Base-by-base conservation (phyloP, 169 alveolate genomes). In the Eimeria sp. region DNA sequence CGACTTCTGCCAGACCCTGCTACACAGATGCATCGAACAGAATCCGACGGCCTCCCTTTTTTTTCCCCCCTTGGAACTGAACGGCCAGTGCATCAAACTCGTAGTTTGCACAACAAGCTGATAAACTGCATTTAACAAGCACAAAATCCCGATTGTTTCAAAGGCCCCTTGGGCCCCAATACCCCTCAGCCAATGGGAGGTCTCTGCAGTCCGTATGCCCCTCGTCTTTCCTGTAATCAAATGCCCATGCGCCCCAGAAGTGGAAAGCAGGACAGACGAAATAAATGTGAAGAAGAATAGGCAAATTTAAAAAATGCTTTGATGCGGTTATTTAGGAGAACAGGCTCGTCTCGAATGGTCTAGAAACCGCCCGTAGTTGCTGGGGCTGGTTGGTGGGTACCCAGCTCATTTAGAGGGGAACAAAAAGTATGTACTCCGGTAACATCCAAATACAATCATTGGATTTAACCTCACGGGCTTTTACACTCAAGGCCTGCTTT, bases 301-400 rank as follows among this genome's bases (percentile, higher is more conserved):
- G 33, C 6, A 20, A 20, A 74, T 40, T 40, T 4, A 37, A 30
- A 11, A 25, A 37, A 71, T 71, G 10, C 14, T 6, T 74, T 40
- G 30, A 20, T 3, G 83, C 54, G 33, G 30, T 6, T 40, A 16
- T 20, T 56, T 20, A 0, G 20, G 83, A 18, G 56, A 40, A 40
- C 43, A 16, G 83, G 83, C 83, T 74, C 83, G 54, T 20, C 83
- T 40, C 58, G 83, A 74, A 74, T 74, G 56, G 20, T 40, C 83
- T 68, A 33, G 30, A 33, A 77, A 49, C 58, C 43, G 46, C 62
- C 62, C 40, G 62, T 77, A 37, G 27, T 40, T 85, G 91, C 25
- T 27, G 94, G 94, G 94, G 94, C 94, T 87, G 94, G 94, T 87
- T 60, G 94, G 66, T 87, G 83, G 80, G 60, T 43, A 8, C 46